Evolutionary conservation across 148 eudicot species (phyloP), one percentile per base, ranked within the genome.

Genomic region (Talinum fruticosum): DNA sequence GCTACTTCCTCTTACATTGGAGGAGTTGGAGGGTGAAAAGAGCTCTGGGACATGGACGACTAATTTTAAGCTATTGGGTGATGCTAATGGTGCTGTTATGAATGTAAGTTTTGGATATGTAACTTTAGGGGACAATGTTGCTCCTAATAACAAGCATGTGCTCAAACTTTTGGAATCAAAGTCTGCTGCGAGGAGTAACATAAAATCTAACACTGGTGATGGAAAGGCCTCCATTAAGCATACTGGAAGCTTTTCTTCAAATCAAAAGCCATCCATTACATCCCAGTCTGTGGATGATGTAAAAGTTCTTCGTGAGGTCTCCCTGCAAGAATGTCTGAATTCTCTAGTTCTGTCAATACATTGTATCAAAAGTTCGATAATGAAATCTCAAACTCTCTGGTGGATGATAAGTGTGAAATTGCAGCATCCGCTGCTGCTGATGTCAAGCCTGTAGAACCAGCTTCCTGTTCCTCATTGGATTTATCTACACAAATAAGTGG

Each of bases 31-130:
- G 78, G 92, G 88, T 76, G 97, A 93, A 85, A 91, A 90, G 82
- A 88, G 92, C 88, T 88, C 92, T 6, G 93, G 90, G 62, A 89
- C 88, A 71, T 96, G 99, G 99, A 88, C 91, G 18, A 96, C 99
- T 36, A 89, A 86, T 86, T 96, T 82, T 84, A 93, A 88, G 89
- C 85, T 96, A 32, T 89, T 84, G 8, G 99, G 98, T 19, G 86
- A 82, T 76, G 99, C 90, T 57, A 89, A 84, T 78, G 99, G 99
- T 82, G 99, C 93, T 65, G 74, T 76, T 75, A 78, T 96, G 89
- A 91, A 89, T 85, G 96, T 96, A 61, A 96, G 97, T 86, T 96
- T 91, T 83, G 95, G 92, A 32, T 96, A 91, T 86, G 36, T 77
- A 45, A 88, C 91, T 28, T 38, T 87, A 61, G 87, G 83, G 30